A percentile compares a stretch with the other conserved stretches of the same genome.
These are phyloP conservation scores for Eucalyptus leucophloia DNA, from an alignment of 345 rosid genomes.

Conservation along the genomic window DNA sequence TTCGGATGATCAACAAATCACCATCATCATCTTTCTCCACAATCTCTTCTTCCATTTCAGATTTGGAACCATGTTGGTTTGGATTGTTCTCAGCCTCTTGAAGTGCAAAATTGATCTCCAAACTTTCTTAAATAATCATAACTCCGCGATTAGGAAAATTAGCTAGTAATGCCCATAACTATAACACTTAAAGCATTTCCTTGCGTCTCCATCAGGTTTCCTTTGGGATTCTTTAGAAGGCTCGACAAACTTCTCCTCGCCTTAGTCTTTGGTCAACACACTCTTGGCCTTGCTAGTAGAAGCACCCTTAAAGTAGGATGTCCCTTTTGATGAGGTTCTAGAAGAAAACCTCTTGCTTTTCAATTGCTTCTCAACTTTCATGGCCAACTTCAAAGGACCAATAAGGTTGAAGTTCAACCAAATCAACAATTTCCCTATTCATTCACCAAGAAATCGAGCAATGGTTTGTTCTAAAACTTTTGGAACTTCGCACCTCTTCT, in stretches of 20 bases:
- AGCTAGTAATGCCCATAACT: not conserved
- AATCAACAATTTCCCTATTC: not conserved
- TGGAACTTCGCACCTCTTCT: not conserved
- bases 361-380: too few relatives aligned
- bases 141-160: not conserved
- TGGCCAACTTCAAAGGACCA: too few relatives aligned
- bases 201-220: accelerated
- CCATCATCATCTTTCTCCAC: too few relatives aligned
- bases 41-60: too few relatives aligned
- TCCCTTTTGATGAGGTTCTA: too few relatives aligned
- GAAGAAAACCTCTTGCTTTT: too few relatives aligned
- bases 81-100: too few relatives aligned
- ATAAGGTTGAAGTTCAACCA: not conserved
- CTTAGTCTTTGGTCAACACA: not conserved
- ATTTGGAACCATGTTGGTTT: too few relatives aligned
- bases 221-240: not conserved
- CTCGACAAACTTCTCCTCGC: not conserved
- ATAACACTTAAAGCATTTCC: not conserved
- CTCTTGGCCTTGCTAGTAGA: not conserved
- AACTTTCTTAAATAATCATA: too few relatives aligned
- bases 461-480: not conserved
- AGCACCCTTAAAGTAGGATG: not conserved
- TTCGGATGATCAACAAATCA: too few relatives aligned
- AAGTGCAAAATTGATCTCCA: too few relatives aligned
- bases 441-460: not conserved